These are phyloP conservation scores for Russula earlei DNA, from an alignment of 768 basidiomycete genomes.

Conservation along the genomic window DNA sequence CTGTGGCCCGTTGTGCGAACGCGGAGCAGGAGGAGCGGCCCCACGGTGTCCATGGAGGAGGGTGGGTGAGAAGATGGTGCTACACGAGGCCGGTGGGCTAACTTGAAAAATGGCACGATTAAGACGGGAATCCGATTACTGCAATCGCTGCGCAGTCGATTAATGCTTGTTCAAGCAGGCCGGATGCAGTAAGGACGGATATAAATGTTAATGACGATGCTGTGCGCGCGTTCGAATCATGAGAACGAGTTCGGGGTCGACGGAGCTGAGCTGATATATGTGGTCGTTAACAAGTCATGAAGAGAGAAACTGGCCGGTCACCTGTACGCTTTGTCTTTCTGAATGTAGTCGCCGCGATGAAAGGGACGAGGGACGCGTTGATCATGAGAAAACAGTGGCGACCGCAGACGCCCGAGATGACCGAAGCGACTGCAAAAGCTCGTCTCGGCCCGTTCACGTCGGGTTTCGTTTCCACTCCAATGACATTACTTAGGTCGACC, in stretches of 20 bases:
- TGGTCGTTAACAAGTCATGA: neutral
- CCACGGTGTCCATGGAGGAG: slow-evolving; percentile 19
- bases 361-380: no score
- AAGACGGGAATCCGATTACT: neutral
- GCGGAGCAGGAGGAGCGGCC: slow-evolving; percentile 26
- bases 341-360: no score
- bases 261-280: neutral
- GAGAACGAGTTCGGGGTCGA: neutral
- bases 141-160: neutral
- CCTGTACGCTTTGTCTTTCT: neutral
- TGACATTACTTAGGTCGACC: slow-evolving; percentile 2
- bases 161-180: neutral
- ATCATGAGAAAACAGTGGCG: neutral
- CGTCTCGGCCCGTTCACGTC: neutral
- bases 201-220: neutral
- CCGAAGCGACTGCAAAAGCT: neutral
- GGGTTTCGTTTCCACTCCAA: no score
- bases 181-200: neutral
- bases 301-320: neutral
- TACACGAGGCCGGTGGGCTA: neutral
- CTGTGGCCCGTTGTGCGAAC: slow-evolving; percentile 33
- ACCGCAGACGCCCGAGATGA: neutral
- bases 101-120: neutral
- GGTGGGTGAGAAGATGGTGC: no score
- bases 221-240: neutral